These are phyloP conservation scores for Beauveria pseudobassiana DNA, from an alignment of 2,329 filamentous ascomycete species.

Conservation along the genomic window DNA sequence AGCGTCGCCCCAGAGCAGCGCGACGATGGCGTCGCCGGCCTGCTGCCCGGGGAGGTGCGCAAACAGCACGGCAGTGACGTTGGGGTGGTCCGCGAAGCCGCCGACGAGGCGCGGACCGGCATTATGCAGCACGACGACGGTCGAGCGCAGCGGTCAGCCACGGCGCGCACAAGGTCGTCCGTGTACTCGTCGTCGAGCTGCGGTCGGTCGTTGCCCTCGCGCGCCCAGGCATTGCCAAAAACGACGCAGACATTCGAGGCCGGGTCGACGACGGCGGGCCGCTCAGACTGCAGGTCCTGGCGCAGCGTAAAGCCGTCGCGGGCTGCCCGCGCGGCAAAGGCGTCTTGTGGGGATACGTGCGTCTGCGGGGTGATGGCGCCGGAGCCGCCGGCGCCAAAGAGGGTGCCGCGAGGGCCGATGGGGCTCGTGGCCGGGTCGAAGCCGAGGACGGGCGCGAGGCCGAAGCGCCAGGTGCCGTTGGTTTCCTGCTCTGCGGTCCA, in stretches of 20 bases:
- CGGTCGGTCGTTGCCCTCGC: constrained; percentile 62
- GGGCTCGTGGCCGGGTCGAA: constrained; percentile 27
- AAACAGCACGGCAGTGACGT: constrained; percentile 57
- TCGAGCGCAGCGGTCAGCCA: constrained; percentile 54
- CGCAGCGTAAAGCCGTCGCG: constrained; percentile 50
- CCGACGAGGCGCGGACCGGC: constrained; percentile 55
- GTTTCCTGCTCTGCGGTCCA: constrained; percentile 30
- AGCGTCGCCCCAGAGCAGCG: constrained; percentile 49
- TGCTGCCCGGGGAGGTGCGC: constrained; percentile 59
- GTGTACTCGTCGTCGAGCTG: constrained; percentile 59
- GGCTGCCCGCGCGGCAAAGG: constrained; percentile 42
- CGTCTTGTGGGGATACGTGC: constrained; percentile 47
- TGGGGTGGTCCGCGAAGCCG: constrained; percentile 53
- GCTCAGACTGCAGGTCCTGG: constrained; percentile 47
- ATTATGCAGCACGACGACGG: constrained; percentile 58
- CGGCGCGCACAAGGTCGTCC: constrained; percentile 47
- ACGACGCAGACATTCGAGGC: constrained; percentile 58
- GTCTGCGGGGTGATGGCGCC: constrained; percentile 40
- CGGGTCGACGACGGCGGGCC: constrained; percentile 39
- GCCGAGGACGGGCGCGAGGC: constrained; percentile 30
- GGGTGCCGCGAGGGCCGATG: constrained; percentile 35
- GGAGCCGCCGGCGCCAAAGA: constrained; percentile 38
- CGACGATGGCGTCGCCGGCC: constrained; percentile 46
- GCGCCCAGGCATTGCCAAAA: constrained; percentile 60
- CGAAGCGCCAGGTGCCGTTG: constrained; percentile 26